Conservation (phyloP, 495 filamentous ascomycete genomes). For the Lindgomyces ingoldianus region DNA sequence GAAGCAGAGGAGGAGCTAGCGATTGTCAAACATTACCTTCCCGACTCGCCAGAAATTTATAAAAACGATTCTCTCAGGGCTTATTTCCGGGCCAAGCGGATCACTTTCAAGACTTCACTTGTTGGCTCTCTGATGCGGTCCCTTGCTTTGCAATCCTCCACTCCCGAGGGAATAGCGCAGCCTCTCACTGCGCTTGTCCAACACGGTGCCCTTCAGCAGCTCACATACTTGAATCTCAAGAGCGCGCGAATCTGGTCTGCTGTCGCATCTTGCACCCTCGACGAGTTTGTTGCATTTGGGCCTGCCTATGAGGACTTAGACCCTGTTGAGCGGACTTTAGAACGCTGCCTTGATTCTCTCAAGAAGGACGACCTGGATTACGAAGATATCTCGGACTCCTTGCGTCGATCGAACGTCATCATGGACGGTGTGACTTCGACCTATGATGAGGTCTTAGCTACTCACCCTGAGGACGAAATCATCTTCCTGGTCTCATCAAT, state of each 20-base stretch:
- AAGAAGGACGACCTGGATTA: slow-evolving; percentile 85
- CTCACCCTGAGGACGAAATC: slow-evolving; percentile 46
- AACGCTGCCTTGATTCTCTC: slow-evolving; percentile 82
- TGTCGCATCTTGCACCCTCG: slow-evolving; percentile 71
- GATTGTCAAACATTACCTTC: slow-evolving; percentile 86
- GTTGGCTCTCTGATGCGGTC: slow-evolving; percentile 80
- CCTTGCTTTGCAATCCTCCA: slow-evolving; percentile 58
- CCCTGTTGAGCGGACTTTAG: slow-evolving; percentile 86
- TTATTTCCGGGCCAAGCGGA: slow-evolving; percentile 79
- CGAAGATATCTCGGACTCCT: slow-evolving; percentile 73
- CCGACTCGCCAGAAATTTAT: slow-evolving; percentile 63
- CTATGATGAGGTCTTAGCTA: background rate
- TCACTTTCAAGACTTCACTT: slow-evolving; percentile 84
- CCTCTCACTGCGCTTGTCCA: slow-evolving; percentile 59
- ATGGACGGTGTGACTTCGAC: background rate
- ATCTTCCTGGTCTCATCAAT: slow-evolving; percentile 16
- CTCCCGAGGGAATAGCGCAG: slow-evolving; percentile 66
- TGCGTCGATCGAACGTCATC: slow-evolving; percentile 60
- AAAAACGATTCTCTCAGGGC: slow-evolving; percentile 83
- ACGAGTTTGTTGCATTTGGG: slow-evolving; percentile 74
- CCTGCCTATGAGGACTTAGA: slow-evolving; percentile 84
- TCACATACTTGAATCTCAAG: slow-evolving; percentile 78
- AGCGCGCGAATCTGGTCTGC: slow-evolving; percentile 80
- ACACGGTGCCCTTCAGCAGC: slow-evolving; percentile 78
- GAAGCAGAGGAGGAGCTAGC: slow-evolving; percentile 85